Evolutionary conservation across 2,329 filamentous ascomycete genomes (phyloP), one percentile per base, ranked within the genome.

Genomic region (Ceratocystis smalleyi): DNA sequence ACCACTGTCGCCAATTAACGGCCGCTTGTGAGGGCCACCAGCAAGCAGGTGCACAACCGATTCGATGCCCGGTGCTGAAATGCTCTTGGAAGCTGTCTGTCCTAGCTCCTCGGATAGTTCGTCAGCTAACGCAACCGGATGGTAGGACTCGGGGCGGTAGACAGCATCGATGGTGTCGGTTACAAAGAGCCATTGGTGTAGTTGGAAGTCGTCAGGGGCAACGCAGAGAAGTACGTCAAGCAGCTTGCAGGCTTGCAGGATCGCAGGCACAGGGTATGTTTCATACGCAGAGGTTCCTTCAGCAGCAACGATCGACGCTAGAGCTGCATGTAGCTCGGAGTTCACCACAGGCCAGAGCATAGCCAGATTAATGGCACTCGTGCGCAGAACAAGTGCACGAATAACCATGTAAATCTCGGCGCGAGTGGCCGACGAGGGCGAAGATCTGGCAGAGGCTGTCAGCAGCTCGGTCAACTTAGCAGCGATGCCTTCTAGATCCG

Each of bases 121-220:
- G 69, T 97, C 94, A 0, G 88, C 87, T 4, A 97, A 80, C 2
- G 89, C 89, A 2, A 88, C 77, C 1, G 89, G 81, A 67, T 84
- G 81, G 75, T 86, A 86, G 62, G 79, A 77, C 15, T 83, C 76
- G 0, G 89, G 85, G 12, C 88, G 85, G 74, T 99, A 95, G 43
- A 99, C 88, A 0, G 94, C 91, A 70, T 99, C 94, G 68, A 96
- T 91, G 15, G 92, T 97, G 74, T 99, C 94, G 1, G 91, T 95
- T 64, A 99, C 86, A 73, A 96, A 99, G 3, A 97, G 83, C 94
- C 94, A 99, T 77, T 96, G 90, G 70, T 95, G 87, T n/a, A 97
- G 82, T 74, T 97, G 94, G 75, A 97, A 99, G 73, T 99, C 94
- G 69, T 99, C 94, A 0, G 91, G 92, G 3, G 88, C 87, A 6